These are phyloP conservation scores for Boletus pseudo-olivaceus DNA, from an alignment of 768 basidiomycete genomes.

Conservation along the genomic window DNA sequence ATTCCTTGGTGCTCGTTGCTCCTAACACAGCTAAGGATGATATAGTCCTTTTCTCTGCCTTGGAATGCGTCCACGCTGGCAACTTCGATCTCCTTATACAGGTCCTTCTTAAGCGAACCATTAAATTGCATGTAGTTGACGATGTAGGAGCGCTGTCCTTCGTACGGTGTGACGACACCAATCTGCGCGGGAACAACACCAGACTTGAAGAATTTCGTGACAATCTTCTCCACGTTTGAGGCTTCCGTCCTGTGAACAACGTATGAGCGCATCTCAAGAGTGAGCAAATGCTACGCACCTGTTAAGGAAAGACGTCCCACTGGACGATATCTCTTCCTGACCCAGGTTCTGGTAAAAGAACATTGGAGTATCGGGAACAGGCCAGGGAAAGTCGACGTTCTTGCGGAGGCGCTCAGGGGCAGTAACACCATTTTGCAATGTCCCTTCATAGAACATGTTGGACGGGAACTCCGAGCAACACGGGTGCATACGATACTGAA, in stretches of 20 bases:
- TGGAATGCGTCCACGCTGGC: slow-evolving; percentile 99
- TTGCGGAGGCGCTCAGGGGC: slow-evolving; percentile 96
- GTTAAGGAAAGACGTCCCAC: slow-evolving; percentile 97
- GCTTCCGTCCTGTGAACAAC: slow-evolving; percentile 77
- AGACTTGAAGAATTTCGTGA: slow-evolving; percentile 99
- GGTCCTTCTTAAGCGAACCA: slow-evolving; percentile 97
- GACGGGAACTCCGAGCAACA: slow-evolving; percentile 99
- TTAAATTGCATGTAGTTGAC: slow-evolving; percentile 99
- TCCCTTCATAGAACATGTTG: slow-evolving; percentile 99
- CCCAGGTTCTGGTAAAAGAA: slow-evolving; percentile 99
- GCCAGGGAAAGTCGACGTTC: slow-evolving; percentile 99
- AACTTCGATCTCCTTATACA: slow-evolving; percentile 99
- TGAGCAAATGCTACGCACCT: slow-evolving; percentile 40
- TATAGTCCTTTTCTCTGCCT: slow-evolving; percentile 99
- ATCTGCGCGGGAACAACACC: slow-evolving; percentile 95
- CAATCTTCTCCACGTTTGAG: slow-evolving; percentile 99
- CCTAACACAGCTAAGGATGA: slow-evolving; percentile 94
- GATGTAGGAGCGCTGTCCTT: slow-evolving; percentile 97
- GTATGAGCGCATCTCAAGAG: slow-evolving; percentile 1
- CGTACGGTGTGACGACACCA: slow-evolving; percentile 98
- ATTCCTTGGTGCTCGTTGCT: slow-evolving; percentile 99
- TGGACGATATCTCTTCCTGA: slow-evolving; percentile 97
- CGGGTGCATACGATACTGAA: slow-evolving; percentile 99
- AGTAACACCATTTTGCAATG: slow-evolving; percentile 97
- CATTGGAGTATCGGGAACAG: slow-evolving; percentile 95